A percentile compares a stretch with the other conserved stretches of the same genome.
Conservation (phyloP, 2,329 filamentous ascomycete species). For the Cladobotryum protrusum region DNA sequence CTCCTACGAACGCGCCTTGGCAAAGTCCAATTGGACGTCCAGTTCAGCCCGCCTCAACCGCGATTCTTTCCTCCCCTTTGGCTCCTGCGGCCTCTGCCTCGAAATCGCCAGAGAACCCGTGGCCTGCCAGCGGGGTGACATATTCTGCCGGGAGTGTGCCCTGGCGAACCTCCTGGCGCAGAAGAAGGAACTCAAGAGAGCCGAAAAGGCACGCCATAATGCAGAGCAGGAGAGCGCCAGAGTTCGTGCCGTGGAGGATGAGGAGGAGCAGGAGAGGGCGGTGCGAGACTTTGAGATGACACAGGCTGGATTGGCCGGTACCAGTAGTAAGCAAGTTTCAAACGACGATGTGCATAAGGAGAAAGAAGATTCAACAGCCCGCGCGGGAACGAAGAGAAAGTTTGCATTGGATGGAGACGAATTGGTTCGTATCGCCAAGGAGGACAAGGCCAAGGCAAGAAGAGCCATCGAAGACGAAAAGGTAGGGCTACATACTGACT, state of each 20-base stretch:
- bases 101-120: slow-evolving; percentile 76
- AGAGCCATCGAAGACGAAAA: slow-evolving; percentile 68
- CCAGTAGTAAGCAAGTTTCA: slow-evolving; percentile 34
- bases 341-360: neutral
- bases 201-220: slow-evolving; percentile 60
- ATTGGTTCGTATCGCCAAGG: slow-evolving; percentile 59
- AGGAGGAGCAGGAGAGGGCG: slow-evolving; percentile 63
- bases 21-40: slow-evolving; percentile 75
- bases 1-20: slow-evolving; percentile 76
- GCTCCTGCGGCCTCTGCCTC: slow-evolving; percentile 81
- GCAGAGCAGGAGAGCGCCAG: slow-evolving; percentile 58
- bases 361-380: slow-evolving; percentile 1
- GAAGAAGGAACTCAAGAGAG: slow-evolving; percentile 80
- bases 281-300: slow-evolving; percentile 78
- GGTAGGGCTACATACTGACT: slow-evolving; percentile 32
- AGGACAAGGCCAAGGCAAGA: slow-evolving; percentile 65
- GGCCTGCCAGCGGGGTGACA: slow-evolving; percentile 74
- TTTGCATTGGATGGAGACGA: slow-evolving; percentile 70
- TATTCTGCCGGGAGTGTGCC: slow-evolving; percentile 94
- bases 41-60: slow-evolving; percentile 78
- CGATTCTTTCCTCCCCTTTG: slow-evolving; percentile 89
- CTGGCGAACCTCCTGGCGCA: slow-evolving; percentile 86
- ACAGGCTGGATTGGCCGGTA: slow-evolving; percentile 59
- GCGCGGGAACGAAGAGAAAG: slow-evolving; percentile 57
- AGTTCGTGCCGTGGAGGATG: slow-evolving; percentile 53